Evolutionary conservation across 352 stramenopile genomes (phyloP).

Genomic region (Globisporangium apiculatum): DNA sequence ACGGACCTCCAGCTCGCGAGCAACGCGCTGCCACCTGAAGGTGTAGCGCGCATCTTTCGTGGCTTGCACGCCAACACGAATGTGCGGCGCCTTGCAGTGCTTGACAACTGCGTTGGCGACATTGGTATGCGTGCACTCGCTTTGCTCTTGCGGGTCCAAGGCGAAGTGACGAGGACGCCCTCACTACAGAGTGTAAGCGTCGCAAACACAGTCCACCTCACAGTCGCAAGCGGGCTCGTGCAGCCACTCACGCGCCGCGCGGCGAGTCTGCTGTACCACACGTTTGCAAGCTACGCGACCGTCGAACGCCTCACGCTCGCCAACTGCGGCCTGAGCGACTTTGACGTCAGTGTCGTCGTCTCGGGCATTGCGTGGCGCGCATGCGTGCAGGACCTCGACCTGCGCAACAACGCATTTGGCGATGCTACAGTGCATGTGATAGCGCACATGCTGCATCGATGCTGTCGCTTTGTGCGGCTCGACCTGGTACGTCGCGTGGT

Average conservation of each 20-base stretch:
- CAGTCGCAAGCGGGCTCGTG: conserved; percentile 17
- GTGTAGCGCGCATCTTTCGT: conserved; percentile 18
- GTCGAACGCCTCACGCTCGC: conserved; percentile 23
- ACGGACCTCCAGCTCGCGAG: conserved; percentile 26
- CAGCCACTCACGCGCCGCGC: conserved; percentile 16
- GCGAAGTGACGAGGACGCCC: not conserved
- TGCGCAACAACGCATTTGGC: conserved; percentile 27
- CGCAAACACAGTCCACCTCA: conserved; percentile 24
- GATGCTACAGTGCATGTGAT: conserved; percentile 24
- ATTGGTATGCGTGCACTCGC: conserved; percentile 26
- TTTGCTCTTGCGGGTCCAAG: conserved; percentile 17
- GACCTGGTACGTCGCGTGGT: conserved; percentile 24
- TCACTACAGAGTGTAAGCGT: conserved; percentile 17
- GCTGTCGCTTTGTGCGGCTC: conserved; percentile 19
- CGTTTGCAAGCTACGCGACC: conserved; percentile 24
- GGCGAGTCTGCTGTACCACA: conserved; percentile 22
- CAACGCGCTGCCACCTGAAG: conserved; percentile 33
- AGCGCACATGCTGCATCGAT: conserved; percentile 25
- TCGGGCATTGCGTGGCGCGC: conserved; percentile 33
- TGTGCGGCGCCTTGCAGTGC: conserved; percentile 16
- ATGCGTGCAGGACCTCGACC: conserved; percentile 23
- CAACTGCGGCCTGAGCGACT: conserved; percentile 31
- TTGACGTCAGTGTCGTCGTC: conserved; percentile 27
- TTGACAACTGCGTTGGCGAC: conserved; percentile 29
- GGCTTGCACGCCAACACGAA: conserved; percentile 21